Evolutionary conservation across 2,329 filamentous ascomycete species (phyloP), one percentile per base, ranked within the genome.

Genomic region (Phialophora verrucosa): DNA sequence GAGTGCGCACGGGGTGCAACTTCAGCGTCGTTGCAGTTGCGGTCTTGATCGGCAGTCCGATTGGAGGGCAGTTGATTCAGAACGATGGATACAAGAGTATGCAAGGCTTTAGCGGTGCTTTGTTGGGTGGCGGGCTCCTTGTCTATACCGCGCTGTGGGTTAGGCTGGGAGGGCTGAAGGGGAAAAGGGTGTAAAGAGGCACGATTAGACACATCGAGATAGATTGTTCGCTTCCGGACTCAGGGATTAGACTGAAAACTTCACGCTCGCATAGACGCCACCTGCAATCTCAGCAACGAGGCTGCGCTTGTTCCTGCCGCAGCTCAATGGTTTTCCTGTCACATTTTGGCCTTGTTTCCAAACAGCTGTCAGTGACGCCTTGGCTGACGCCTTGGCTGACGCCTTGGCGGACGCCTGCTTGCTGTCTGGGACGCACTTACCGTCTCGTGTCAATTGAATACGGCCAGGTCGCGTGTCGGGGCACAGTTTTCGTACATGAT

Each of bases 1-100:
- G 91, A 14, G 84, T 88, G 2, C 82, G 90, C 6, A 87, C 84
- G 2, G 91, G 91, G 0, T 83, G 84, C 0, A 81, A 87, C 29
- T 90, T 90, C 74, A 83, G 86, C n/a, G 75, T 88, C 60, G 82
- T 88, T 62, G 83, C 87, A 1, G 77, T 92, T 32, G 89, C 87
- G 1, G 88, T 87, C 1, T 78, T 93, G 56, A 86, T 87, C 0
- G 88, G 89, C 0, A 87, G 83, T 53, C 90, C 90, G 0, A 89
- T 92, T 70, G 89, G 83, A 2, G 89, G 89, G 4, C 87, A 86
- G 11, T 81, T 90, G 29, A 79, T 90, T 4, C 73, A 74, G 11
- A 77, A 78, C 4, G 81, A 64, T 23, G 75, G 76, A 6, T 91
- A 85, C 69, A 78, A 84, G 17, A 85, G 84, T 1, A 73, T 91